Evolutionary conservation across 1,139 yeast species (phyloP).

Genomic region (Saccharomyces pastorianus): DNA sequence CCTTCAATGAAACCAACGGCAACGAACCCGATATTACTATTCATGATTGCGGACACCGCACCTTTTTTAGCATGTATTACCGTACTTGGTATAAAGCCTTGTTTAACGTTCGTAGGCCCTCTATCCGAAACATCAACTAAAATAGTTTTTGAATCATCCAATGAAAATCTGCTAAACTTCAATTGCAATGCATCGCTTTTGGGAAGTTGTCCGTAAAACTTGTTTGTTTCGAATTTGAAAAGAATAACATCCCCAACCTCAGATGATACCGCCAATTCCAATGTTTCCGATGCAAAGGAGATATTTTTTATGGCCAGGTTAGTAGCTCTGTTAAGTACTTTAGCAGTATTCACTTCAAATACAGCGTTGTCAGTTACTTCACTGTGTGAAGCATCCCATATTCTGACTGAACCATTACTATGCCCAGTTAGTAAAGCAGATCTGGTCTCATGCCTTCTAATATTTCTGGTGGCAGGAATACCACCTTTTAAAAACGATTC

Average conservation of each 20-base stretch:
- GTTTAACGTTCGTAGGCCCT: constrained; percentile 39
- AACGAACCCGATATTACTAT: constrained; percentile 77
- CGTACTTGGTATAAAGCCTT: constrained; percentile 65
- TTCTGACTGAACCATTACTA: constrained; percentile 63
- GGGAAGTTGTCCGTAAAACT: constrained; percentile 32
- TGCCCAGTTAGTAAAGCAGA: constrained; percentile 75
- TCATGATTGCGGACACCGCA: constrained; percentile 49
- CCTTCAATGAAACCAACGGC: constrained; percentile 79
- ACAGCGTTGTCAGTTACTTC: constrained; percentile 57
- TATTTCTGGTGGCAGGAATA: constrained; percentile 47
- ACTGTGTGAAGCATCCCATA: constrained; percentile 76
- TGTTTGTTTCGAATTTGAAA: constrained; percentile 61
- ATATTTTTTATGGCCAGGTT: constrained; percentile 46
- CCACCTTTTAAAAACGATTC: constrained; percentile 64
- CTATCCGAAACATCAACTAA: constrained; percentile 33
- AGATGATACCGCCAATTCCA: constrained; percentile 60
- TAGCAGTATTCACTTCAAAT: constrained; percentile 46
- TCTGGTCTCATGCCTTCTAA: constrained; percentile 53
- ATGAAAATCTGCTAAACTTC: constrained; percentile 29
- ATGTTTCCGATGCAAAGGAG: constrained; percentile 66
- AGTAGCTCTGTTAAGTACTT: constrained; percentile 38
- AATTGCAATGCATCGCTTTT: constrained; percentile 25
- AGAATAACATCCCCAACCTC: constrained; percentile 67
- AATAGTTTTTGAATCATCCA: constrained; percentile 21
- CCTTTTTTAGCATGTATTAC: constrained; percentile 41